Conservation (phyloP, 805 yeast genomes). For the Schizosaccharomyces osmophilus region DNA sequence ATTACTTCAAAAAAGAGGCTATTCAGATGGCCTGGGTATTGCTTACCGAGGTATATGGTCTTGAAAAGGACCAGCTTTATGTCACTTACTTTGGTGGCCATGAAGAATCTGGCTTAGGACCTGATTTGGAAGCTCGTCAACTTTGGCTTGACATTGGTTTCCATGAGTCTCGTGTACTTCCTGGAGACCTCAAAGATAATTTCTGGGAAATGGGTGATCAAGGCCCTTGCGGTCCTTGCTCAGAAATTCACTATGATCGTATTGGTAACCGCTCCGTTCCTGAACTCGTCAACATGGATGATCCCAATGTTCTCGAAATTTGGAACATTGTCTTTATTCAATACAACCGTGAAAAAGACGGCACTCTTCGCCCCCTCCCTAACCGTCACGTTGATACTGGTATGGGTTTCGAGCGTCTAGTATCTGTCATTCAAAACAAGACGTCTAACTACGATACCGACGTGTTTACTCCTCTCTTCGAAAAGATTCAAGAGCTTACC, state of each 20-base stretch:
- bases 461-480: conserved; percentile 74
- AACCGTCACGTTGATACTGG: conserved; percentile 95
- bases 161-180: conserved; percentile 71
- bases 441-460: conserved; percentile 92
- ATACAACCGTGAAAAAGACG: conserved; percentile 79
- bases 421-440: conserved; percentile 75
- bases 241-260: conserved; percentile 92
- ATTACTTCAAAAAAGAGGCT: conserved; percentile 90
- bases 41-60: conserved; percentile 61
- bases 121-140: conserved; percentile 81
- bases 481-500: conserved; percentile 69
- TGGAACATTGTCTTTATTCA: conserved; percentile 97
- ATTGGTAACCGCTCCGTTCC: conserved; percentile 84
- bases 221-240: conserved; percentile 99
- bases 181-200: conserved; percentile 76
- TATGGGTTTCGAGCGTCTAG: conserved; percentile 94
- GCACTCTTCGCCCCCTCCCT: conserved; percentile 58
- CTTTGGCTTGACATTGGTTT: conserved; percentile 77
- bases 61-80: conserved; percentile 56
- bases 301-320: conserved; percentile 89
- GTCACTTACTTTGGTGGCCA: conserved; percentile 96
- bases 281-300: conserved; percentile 75
- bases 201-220: conserved; percentile 99
- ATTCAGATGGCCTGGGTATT: conserved; percentile 75
- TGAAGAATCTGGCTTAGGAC: conserved; percentile 50